A percentile compares a stretch with the other conserved stretches of the same genome.
Conservation (phyloP, 768 basidiomycete species). For the Agaricus blazei region DNA sequence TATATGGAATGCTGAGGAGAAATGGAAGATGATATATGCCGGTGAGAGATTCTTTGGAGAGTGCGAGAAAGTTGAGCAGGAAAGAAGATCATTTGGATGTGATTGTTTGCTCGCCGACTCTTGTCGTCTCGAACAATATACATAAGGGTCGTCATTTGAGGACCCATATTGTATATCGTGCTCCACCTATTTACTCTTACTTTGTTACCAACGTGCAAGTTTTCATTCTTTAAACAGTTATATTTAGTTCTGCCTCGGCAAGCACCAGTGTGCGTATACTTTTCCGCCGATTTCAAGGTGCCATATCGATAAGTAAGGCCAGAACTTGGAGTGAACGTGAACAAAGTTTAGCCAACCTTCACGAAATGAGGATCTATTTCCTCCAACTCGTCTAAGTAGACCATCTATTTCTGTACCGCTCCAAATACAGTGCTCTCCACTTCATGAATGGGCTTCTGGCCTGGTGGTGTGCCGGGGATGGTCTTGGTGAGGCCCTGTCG, state of each 20-base stretch:
- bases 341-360: background rate
- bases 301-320: too few species aligned
- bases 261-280: too few species aligned
- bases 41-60: conserved; percentile 6
- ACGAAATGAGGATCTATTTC: background rate
- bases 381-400: background rate
- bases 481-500: conserved; percentile 82
- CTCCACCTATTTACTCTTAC: too few species aligned
- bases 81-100: conserved; percentile 8
- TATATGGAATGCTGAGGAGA: conserved; percentile 49
- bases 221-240: too few species aligned
- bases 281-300: too few species aligned
- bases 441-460: conserved; percentile 84
- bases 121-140: too few species aligned
- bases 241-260: too few species aligned
- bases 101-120: background rate
- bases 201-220: background rate
- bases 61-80: conserved; percentile 11
- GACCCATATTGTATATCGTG: too few species aligned
- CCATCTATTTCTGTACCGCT: conserved; percentile 70
- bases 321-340: too few species aligned
- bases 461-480: conserved; percentile 84
- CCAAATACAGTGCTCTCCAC: conserved; percentile 80
- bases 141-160: too few species aligned
- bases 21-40: conserved; percentile 10